phyloP scores from a whole-genome alignment of 768 basidiomycete species.

The Auricularia sp. region DNA sequence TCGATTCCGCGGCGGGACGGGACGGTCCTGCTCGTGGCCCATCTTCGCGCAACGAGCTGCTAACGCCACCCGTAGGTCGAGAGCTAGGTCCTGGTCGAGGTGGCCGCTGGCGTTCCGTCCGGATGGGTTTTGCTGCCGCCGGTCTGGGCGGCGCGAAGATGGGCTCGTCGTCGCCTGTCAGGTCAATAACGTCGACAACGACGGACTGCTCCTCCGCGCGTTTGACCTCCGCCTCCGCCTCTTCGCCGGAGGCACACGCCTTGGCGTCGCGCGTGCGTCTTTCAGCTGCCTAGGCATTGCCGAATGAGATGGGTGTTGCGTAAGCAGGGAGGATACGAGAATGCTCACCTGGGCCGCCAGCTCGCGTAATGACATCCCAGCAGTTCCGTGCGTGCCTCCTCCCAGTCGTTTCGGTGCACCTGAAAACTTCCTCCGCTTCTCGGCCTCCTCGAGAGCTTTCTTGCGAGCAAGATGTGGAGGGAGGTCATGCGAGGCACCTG shows the following conservation, averaged over 20 bases:
- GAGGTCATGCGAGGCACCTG: constrained; percentile 54
- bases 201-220: constrained; percentile 49
- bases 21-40: constrained; percentile 1
- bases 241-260: constrained; percentile 50
- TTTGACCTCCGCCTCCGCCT: constrained; percentile 50
- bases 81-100: not conserved
- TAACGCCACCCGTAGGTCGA: constrained; percentile 5
- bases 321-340: not conserved
- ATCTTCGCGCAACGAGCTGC: constrained; percentile 4
- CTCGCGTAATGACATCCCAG: constrained; percentile 53
- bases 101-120: constrained; percentile 8
- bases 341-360: constrained; percentile 56
- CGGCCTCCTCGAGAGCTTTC: constrained; percentile 72
- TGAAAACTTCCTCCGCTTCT: constrained; percentile 48
- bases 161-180: constrained; percentile 29
- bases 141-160: constrained; percentile 13
- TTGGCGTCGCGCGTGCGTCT: constrained; percentile 64
- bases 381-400: constrained; percentile 28
- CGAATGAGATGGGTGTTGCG: too few species aligned
- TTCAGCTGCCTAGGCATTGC: constrained; percentile 66
- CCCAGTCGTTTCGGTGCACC: constrained; percentile 47
- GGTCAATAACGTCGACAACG: constrained; percentile 44
- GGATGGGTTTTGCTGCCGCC: not conserved
- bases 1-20: constrained; percentile 4
- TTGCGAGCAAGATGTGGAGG: constrained; percentile 53